A percentile compares a stretch with the other conserved stretches of the same genome.
These are phyloP conservation scores for Penicillium sp. DNA, from an alignment of 2,329 filamentous ascomycete species.

Conservation along the genomic window DNA sequence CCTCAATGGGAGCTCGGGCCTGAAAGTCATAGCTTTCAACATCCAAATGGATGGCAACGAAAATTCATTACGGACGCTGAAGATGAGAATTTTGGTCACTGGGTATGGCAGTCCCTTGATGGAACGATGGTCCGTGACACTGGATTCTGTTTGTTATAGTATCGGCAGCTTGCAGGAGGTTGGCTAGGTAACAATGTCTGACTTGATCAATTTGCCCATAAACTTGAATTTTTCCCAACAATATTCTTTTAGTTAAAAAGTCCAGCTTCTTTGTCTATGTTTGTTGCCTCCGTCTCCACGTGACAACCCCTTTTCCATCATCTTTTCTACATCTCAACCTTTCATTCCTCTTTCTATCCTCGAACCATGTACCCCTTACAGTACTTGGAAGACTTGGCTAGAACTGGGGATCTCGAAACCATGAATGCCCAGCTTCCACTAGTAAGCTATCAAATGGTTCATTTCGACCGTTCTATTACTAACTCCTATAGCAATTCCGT, in stretches of 20 bases:
- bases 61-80: neutral
- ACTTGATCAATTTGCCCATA: neutral
- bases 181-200: neutral
- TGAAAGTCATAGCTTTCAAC: neutral
- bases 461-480: neutral
- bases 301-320: too few relatives aligned
- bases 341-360: neutral
- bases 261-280: too few relatives aligned
- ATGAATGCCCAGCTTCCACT: neutral
- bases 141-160: neutral
- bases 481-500: conserved; percentile 1
- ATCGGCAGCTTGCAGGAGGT: neutral
- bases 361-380: conserved; percentile 1
- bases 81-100: neutral
- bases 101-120: too few relatives aligned
- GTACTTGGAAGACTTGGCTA: too few relatives aligned
- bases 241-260: neutral
- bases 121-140: too few relatives aligned
- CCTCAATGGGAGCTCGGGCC: neutral
- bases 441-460: conserved; percentile 3
- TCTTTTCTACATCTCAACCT: too few relatives aligned
- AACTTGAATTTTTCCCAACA: neutral
- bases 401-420: too few relatives aligned
- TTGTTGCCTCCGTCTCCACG: too few relatives aligned
- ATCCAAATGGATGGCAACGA: neutral